phyloP scores from a whole-genome alignment of 2,329 filamentous ascomycete species.

The Fusarium chlamydosporum region DNA sequence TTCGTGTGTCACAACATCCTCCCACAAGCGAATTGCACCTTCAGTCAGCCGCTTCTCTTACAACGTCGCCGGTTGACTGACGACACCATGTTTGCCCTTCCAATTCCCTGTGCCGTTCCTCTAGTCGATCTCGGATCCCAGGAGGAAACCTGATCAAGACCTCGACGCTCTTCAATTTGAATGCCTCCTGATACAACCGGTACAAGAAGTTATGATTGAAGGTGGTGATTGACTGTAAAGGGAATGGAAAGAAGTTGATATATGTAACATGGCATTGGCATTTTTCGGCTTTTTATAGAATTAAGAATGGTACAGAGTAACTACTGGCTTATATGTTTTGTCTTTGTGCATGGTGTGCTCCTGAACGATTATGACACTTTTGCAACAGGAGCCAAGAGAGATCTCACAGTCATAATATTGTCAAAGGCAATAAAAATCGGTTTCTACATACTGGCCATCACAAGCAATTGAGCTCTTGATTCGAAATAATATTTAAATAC shows the following conservation, averaged over 20 bases:
- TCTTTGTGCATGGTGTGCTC: too few species aligned
- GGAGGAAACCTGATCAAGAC: background rate
- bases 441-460: background rate
- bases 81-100: background rate
- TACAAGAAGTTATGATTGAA: background rate
- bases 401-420: too few species aligned
- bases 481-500: too few species aligned
- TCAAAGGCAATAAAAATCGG: too few species aligned
- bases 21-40: background rate
- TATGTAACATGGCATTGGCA: too few species aligned
- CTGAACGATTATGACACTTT: too few species aligned
- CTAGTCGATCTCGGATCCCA: background rate
- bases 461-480: background rate
- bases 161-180: background rate
- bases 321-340: too few species aligned
- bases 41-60: background rate
- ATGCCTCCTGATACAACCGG: background rate
- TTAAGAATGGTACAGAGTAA: too few species aligned
- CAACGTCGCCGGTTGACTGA: background rate
- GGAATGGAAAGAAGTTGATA: background rate
- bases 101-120: background rate
- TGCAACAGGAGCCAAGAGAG: too few species aligned
- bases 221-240: background rate
- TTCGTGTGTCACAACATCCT: background rate
- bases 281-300: too few species aligned